Evolutionary conservation across 768 basidiomycete genomes (phyloP), one percentile per base, ranked within the genome.

Genomic region (Phylloporus sp.): DNA sequence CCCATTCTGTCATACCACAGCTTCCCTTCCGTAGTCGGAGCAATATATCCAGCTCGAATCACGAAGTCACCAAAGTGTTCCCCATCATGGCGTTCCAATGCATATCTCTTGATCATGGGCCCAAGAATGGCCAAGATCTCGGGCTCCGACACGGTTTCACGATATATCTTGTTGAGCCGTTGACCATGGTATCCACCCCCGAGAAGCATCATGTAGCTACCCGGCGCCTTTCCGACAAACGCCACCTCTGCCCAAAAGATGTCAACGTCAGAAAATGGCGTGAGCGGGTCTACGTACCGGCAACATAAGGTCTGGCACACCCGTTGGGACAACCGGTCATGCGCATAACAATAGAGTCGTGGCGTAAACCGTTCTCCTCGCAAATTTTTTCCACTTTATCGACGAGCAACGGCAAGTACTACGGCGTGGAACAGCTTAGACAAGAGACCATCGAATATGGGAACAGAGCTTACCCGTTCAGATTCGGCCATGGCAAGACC

Each of bases 291-390:
- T 23, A 62, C 82, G 10, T 39, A 85, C 88, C 88, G 43, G 91
- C 95, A 40, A 95, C 74, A 69, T 95, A 98, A 32, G 93, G 95
- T 52, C 95, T 80, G 2, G 95, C 91, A 67, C 94, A 94, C 32
- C 91, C 92, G 61, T 93, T 94, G 3, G 91, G 91, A 59, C 95
- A 97, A 45, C 95, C 95, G 15, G 95, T 97, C 95, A 98, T 97
- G 47, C 95, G 82, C 95, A 99, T 97, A 54, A 97, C 84, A 58
- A 98, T 95, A 3, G 88, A 85, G 70, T 99, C 95, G 66, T 97
- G 86, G 41, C 95, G 79, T 36, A 98, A 75, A 18, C 95, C 95
- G 59, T 85, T 88, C 67, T 94, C 90, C 68, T 98, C 97, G 63
- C 89, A 91, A 6, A 97, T 87, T 71, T 85, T 84, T 74, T 99